These are phyloP conservation scores for Westerdykella ornata DNA, from an alignment of 2,329 filamentous ascomycete species.

Conservation along the genomic window DNA sequence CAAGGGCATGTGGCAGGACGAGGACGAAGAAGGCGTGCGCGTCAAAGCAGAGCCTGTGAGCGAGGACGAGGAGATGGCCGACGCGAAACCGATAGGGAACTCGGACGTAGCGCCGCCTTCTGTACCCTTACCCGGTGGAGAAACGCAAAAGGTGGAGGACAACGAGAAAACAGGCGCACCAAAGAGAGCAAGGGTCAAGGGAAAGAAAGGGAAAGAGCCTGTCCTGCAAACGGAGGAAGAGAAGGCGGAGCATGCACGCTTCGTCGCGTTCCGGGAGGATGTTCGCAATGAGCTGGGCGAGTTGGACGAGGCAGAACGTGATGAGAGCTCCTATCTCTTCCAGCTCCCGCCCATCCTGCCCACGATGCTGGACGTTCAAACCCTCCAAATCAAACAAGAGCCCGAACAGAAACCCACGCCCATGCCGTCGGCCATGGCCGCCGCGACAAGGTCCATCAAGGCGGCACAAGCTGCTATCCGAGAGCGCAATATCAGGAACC, in stretches of 20 bases:
- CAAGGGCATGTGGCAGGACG: conserved; percentile 42
- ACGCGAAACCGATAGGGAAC: conserved; percentile 21
- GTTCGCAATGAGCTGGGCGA: conserved; percentile 44
- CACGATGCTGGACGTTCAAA: conserved; percentile 51
- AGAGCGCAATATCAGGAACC: conserved; percentile 17
- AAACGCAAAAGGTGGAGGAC: conserved; percentile 3
- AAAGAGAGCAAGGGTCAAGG: conserved; percentile 20
- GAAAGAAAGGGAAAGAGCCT: conserved; percentile 28
- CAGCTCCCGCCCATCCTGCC: conserved; percentile 50
- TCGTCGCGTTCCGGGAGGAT: conserved; percentile 42
- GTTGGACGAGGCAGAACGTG: conserved; percentile 28
- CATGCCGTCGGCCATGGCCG: not conserved
- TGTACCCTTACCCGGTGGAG: conserved; percentile 5
- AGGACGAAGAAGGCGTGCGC: conserved; percentile 33
- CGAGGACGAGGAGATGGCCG: conserved; percentile 37
- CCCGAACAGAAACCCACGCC: conserved; percentile 14
- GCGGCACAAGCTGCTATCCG: conserved; percentile 23
- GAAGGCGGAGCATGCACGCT: conserved; percentile 45
- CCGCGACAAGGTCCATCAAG: conserved; percentile 4
- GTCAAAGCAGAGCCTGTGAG: conserved; percentile 52
- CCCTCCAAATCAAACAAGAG: conserved; percentile 34
- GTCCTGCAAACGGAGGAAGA: conserved; percentile 50
- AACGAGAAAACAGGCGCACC: conserved; percentile 21
- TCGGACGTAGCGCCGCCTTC: not conserved
- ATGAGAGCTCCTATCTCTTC: conserved; percentile 56